These are phyloP conservation scores for Auriscalpium microsporum DNA, from an alignment of 768 basidiomycete genomes.

Conservation along the genomic window DNA sequence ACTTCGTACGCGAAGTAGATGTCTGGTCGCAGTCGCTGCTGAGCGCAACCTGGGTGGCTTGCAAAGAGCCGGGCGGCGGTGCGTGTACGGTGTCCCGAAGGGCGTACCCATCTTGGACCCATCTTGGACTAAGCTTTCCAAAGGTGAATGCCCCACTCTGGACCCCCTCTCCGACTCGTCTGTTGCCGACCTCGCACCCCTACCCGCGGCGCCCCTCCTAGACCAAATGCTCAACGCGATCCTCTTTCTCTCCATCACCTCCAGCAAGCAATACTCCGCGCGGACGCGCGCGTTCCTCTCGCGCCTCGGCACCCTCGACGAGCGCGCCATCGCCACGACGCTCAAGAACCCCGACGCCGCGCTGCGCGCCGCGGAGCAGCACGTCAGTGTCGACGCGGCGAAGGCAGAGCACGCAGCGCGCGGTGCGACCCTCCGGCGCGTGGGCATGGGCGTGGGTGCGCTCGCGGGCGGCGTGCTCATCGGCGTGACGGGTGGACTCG, in stretches of 20 bases:
- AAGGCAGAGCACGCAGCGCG: slow-evolving; percentile 34
- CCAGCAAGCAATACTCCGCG: slow-evolving; percentile 40
- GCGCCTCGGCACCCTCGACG: slow-evolving; percentile 33
- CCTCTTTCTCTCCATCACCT: slow-evolving; percentile 42
- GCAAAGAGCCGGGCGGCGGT: slow-evolving; percentile 34
- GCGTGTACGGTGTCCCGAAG: slow-evolving; percentile 1
- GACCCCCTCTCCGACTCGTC: slow-evolving; percentile 40
- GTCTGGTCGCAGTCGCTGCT: slow-evolving; percentile 38
- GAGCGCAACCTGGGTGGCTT: slow-evolving; percentile 36
- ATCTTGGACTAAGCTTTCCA: background rate
- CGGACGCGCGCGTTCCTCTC: slow-evolving; percentile 40
- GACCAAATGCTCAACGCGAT: slow-evolving; percentile 39
- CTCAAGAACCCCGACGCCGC: slow-evolving; percentile 42
- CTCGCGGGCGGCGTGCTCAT: slow-evolving; percentile 47
- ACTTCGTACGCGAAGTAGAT: slow-evolving; percentile 31
- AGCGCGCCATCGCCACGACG: slow-evolving; percentile 34
- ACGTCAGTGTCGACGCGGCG: slow-evolving; percentile 29
- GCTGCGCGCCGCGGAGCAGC: slow-evolving; percentile 31
- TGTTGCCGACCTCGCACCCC: slow-evolving; percentile 28
- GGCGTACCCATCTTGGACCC: slow-evolving; percentile 3
- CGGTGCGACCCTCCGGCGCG: slow-evolving; percentile 32
- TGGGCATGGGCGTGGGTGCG: slow-evolving; percentile 44
- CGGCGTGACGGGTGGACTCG: slow-evolving; percentile 52
- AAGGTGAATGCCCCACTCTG: slow-evolving; percentile 35
- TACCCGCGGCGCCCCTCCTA: slow-evolving; percentile 32